These are phyloP conservation scores for Polyporus arcularius DNA, from an alignment of 768 basidiomycete species.

Conservation along the genomic window DNA sequence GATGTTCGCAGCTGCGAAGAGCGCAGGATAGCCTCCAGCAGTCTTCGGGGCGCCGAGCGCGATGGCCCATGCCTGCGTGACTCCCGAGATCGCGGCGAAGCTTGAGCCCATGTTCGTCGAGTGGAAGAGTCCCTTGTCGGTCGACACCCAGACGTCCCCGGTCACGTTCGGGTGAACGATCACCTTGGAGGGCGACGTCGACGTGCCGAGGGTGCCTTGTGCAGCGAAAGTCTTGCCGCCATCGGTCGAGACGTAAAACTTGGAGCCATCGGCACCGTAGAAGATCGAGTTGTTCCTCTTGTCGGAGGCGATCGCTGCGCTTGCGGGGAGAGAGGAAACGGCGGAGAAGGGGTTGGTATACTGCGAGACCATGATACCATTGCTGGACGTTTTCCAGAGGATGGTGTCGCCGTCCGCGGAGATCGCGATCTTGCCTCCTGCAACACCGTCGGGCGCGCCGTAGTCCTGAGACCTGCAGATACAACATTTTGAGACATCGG, in stretches of 20 bases:
- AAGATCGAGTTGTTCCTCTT: conserved; percentile 57
- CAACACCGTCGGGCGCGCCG: conserved; percentile 52
- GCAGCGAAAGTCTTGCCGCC: conserved; percentile 53
- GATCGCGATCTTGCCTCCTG: conserved; percentile 36
- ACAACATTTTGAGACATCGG: not conserved
- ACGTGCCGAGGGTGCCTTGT: conserved; percentile 46
- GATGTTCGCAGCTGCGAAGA: conserved; percentile 57
- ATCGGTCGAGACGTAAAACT: conserved; percentile 63
- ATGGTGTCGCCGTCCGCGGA: conserved; percentile 59
- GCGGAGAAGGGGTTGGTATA: conserved; percentile 48
- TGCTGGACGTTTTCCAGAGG: conserved; percentile 53
- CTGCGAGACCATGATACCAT: conserved; percentile 55
- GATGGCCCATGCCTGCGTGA: conserved; percentile 57
- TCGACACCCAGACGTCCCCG: conserved; percentile 67
- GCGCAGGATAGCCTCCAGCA: conserved; percentile 50
- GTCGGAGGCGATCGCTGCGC: conserved; percentile 61
- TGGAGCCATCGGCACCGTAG: conserved; percentile 56
- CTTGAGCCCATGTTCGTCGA: conserved; percentile 52
- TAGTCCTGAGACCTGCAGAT: conserved; percentile 47
- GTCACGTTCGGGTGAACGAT: conserved; percentile 54
- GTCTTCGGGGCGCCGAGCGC: conserved; percentile 53
- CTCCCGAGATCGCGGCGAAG: conserved; percentile 48
- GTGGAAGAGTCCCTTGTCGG: conserved; percentile 59
- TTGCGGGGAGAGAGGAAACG: conserved; percentile 53
- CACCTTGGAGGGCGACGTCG: conserved; percentile 51